Conservation (phyloP, 2,329 filamentous ascomycete species). For the Trichoderma sp. region DNA sequence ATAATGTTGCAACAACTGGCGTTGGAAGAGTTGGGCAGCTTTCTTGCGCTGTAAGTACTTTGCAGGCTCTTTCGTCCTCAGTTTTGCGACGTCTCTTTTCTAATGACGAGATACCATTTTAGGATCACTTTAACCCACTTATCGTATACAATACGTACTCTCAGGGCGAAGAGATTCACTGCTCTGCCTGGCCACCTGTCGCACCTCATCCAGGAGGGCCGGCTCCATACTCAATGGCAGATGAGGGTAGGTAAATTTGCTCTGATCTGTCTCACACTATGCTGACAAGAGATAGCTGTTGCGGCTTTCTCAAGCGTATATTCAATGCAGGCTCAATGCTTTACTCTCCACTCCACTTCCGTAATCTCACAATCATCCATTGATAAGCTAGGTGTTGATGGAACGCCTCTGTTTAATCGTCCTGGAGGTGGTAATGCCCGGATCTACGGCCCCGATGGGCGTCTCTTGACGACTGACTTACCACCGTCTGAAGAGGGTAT, state of each 20-base stretch:
- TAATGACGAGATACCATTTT: neutral
- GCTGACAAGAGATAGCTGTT: neutral
- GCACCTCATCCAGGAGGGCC: neutral
- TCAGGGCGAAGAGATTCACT: neutral
- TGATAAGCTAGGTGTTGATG: neutral
- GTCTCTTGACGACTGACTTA: neutral
- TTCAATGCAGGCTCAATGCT: constrained; percentile 2
- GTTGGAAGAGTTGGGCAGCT: neutral
- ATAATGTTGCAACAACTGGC: neutral
- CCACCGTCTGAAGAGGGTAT: neutral
- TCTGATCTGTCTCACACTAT: neutral
- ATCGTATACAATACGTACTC: neutral
- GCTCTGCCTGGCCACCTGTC: neutral
- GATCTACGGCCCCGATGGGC: neutral
- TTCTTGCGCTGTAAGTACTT: neutral
- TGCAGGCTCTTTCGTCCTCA: neutral
- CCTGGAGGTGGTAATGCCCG: neutral
- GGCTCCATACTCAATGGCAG: neutral
- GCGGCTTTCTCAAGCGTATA: constrained; percentile 6
- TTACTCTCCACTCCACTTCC: neutral
- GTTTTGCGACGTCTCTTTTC: neutral
- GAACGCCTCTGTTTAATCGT: neutral
- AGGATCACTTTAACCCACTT: neutral
- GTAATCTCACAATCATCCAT: neutral
- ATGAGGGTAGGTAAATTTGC: neutral